Percentiles rank a stretch among this genome's conserved stretches.
Conservation (phyloP, 2,329 filamentous ascomycete species). For the Epichloe hybrida region DNA sequence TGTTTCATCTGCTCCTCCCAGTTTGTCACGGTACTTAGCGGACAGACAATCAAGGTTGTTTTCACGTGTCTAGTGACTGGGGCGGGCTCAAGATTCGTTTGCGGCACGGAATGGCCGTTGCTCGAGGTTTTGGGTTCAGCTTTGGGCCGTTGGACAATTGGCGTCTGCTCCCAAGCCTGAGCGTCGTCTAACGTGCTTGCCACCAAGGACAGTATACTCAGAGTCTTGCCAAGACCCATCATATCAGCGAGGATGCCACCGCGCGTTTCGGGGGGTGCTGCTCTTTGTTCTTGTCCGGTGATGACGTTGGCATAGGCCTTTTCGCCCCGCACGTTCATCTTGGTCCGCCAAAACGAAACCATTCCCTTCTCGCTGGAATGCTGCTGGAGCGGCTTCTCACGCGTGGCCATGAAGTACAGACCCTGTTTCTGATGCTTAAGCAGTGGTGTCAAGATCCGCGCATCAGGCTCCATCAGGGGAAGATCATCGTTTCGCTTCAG, state of each 20-base stretch:
- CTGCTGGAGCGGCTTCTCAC: constrained; percentile 52
- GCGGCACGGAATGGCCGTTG: constrained; percentile 13
- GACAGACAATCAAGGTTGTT: constrained; percentile 79
- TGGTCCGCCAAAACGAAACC: constrained; percentile 65
- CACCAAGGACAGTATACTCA: constrained; percentile 74
- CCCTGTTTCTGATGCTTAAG: constrained; percentile 84
- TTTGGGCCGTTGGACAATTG: constrained; percentile 35
- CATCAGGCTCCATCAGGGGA: constrained; percentile 54
- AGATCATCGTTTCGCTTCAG: constrained; percentile 64
- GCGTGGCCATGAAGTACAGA: constrained; percentile 69
- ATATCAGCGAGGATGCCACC: constrained; percentile 72
- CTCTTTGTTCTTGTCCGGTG: constrained; percentile 51
- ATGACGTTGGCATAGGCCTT: constrained; percentile 71
- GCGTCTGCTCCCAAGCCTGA: constrained; percentile 41
- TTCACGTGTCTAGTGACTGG: constrained; percentile 53
- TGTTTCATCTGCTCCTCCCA: constrained; percentile 88
- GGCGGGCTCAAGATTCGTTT: constrained; percentile 34
- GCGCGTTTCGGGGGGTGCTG: constrained; percentile 51
- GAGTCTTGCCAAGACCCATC: constrained; percentile 76
- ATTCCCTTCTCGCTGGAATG: constrained; percentile 46
- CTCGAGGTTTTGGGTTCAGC: constrained; percentile 25
- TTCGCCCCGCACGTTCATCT: constrained; percentile 34
- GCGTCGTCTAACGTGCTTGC: constrained; percentile 52
- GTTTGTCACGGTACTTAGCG: constrained; percentile 81
- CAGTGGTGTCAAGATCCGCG: constrained; percentile 50